A percentile compares a stretch with the other conserved stretches of the same genome.
Conservation (phyloP, 495 filamentous ascomycete genomes). For the Podospora didyma region DNA sequence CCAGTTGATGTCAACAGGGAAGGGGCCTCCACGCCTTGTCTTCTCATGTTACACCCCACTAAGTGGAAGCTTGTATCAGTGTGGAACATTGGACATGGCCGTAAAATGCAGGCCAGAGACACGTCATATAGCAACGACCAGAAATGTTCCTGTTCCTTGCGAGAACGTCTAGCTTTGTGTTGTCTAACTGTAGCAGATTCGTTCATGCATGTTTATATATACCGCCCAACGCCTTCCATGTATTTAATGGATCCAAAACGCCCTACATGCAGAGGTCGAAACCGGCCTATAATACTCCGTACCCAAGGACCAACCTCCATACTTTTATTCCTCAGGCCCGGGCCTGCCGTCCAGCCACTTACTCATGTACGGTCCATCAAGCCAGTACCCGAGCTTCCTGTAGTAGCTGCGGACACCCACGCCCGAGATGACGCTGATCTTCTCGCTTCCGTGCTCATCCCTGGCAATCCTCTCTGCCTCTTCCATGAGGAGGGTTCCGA, state of each 20-base stretch:
- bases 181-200: too few relatives aligned
- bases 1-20: too few relatives aligned
- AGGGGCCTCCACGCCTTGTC: too few relatives aligned
- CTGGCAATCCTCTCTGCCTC: slow-evolving; percentile 93
- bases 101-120: too few relatives aligned
- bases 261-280: background rate
- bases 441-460: slow-evolving; percentile 86
- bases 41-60: too few relatives aligned
- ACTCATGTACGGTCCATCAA: slow-evolving; percentile 90
- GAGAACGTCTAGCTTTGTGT: too few relatives aligned
- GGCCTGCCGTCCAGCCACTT: slow-evolving; percentile 56
- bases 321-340: slow-evolving; percentile 10
- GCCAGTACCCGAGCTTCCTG: slow-evolving; percentile 80
- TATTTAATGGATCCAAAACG: background rate
- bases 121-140: too few relatives aligned
- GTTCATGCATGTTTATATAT: too few relatives aligned
- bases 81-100: too few relatives aligned
- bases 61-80: too few relatives aligned
- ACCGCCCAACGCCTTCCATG: too few relatives aligned
- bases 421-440: slow-evolving; percentile 94
- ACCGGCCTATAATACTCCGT: background rate
- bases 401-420: slow-evolving; percentile 96
- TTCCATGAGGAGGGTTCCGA: slow-evolving; percentile 94
- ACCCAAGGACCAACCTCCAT: background rate
- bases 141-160: too few relatives aligned